Evolutionary conservation across 805 yeast species (phyloP).

Genomic region (Vanderwaltozyma verrucispora): DNA sequence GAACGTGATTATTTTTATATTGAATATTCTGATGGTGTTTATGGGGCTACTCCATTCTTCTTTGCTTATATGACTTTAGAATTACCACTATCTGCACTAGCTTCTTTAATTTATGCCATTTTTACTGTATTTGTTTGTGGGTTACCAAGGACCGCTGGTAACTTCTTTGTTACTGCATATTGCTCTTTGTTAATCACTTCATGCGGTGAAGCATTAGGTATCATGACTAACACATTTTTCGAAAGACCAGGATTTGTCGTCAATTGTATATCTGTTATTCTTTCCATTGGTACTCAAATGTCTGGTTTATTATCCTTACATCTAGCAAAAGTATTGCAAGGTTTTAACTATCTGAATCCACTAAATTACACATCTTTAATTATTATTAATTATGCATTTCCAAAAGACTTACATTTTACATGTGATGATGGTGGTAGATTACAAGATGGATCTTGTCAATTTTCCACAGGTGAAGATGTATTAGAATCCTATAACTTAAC

Average conservation of each 20-base stretch:
- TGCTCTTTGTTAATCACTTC: slow-evolving; percentile 45
- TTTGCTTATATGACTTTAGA: slow-evolving; percentile 26
- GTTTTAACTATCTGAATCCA: slow-evolving; percentile 69
- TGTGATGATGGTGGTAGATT: slow-evolving; percentile 37
- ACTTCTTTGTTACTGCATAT: slow-evolving; percentile 57
- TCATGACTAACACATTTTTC: slow-evolving; percentile 64
- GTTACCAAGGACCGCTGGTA: slow-evolving; percentile 52
- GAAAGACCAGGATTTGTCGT: slow-evolving; percentile 73
- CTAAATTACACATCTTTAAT: slow-evolving; percentile 59
- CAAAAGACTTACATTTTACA: slow-evolving; percentile 35
- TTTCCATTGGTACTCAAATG: slow-evolving; percentile 70
- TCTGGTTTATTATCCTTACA: slow-evolving; percentile 74
- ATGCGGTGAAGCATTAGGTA: slow-evolving; percentile 81
- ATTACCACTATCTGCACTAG: slow-evolving; percentile 23
- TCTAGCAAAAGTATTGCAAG: slow-evolving; percentile 61
- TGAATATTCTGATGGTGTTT: slow-evolving; percentile 64
- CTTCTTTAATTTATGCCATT: slow-evolving; percentile 47
- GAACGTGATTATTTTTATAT: slow-evolving; percentile 70
- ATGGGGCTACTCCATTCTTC: slow-evolving; percentile 56
- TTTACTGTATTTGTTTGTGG: slow-evolving; percentile 65
- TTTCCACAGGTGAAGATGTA: slow-evolving; percentile 46
- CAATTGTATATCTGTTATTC: slow-evolving; percentile 53
- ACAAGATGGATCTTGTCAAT: slow-evolving; percentile 33
- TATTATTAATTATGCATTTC: slow-evolving; percentile 50
- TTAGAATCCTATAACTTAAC: slow-evolving; percentile 40